phyloP scores from a whole-genome alignment of 2,329 filamentous ascomycete genomes.

The Penicillium sp. region DNA sequence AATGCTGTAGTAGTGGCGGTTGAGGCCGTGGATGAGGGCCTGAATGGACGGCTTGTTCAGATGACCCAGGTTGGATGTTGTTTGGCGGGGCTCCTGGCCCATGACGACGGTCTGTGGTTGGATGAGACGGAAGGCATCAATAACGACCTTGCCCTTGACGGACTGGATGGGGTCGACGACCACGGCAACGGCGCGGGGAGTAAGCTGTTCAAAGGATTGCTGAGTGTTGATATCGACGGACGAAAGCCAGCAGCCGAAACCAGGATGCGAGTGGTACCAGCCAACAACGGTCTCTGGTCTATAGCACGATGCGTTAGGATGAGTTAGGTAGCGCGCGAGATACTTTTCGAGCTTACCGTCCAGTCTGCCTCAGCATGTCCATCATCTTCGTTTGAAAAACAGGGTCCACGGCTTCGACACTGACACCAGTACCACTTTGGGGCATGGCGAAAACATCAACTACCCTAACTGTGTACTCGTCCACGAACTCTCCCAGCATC shows the following conservation, averaged over 20 bases:
- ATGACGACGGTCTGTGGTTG: conserved; percentile 97
- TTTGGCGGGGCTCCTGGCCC: conserved; percentile 93
- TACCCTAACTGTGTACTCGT: conserved; percentile 96
- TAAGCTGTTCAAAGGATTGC: conserved; percentile 98
- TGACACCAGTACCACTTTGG: conserved; percentile 94
- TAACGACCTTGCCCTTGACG: conserved; percentile 98
- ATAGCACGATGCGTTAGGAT: conserved; percentile 10
- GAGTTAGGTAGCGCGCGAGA: neutral
- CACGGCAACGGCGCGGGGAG: conserved; percentile 88
- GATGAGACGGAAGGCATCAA: conserved; percentile 96
- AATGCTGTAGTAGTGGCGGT: conserved; percentile 98
- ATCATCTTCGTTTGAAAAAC: conserved; percentile 99
- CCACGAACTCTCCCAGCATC: conserved; percentile 97
- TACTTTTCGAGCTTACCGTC: conserved; percentile 64
- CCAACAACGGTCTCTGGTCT: conserved; percentile 95
- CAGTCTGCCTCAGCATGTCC: conserved; percentile 98
- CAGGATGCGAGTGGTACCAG: conserved; percentile 99
- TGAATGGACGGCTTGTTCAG: conserved; percentile 99
- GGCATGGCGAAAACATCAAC: conserved; percentile 99
- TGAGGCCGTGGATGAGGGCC: conserved; percentile 92
- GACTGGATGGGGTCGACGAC: conserved; percentile 98
- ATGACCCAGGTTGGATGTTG: conserved; percentile 93
- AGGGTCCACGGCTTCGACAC: conserved; percentile 93
- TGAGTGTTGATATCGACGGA: conserved; percentile 99
- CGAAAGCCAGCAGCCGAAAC: conserved; percentile 98